Conservation (phyloP, 805 yeast genomes). For the Ogataea polymorpha region DNA sequence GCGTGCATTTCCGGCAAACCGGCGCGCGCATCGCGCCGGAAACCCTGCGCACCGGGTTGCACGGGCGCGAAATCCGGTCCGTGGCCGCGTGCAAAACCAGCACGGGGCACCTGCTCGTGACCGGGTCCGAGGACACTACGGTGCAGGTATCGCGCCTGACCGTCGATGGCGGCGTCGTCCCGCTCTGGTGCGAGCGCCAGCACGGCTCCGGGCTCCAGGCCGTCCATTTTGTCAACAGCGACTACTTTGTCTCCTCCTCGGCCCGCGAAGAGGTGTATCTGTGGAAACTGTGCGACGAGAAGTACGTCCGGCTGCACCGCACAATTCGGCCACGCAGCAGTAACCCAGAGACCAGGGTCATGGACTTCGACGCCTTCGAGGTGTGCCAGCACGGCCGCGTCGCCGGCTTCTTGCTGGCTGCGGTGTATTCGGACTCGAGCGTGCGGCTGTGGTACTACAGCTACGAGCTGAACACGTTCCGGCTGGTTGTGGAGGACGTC, state of each 20-base stretch:
- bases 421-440: conserved; percentile 84
- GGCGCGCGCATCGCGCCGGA: conserved; percentile 21
- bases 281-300: conserved; percentile 57
- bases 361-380: conserved; percentile 68
- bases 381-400: conserved; percentile 23
- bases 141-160: conserved; percentile 51
- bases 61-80: conserved; percentile 88
- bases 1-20: conserved; percentile 39
- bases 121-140: conserved; percentile 90
- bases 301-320: conserved; percentile 45
- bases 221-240: conserved; percentile 56
- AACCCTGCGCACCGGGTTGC: conserved; percentile 60
- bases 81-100: conserved; percentile 44
- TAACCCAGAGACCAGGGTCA: conserved; percentile 82
- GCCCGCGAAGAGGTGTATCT: conserved; percentile 86
- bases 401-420: conserved; percentile 51
- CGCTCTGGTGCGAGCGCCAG: conserved; percentile 62
- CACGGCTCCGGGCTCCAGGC: conserved; percentile 90
- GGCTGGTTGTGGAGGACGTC: conserved; percentile 41
- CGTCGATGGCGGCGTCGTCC: conserved; percentile 41
- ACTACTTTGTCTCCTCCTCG: conserved; percentile 52
- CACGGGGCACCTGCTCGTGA: conserved; percentile 47
- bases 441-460: conserved; percentile 63
- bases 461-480: conserved; percentile 36
- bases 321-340: conserved; percentile 51